These are phyloP conservation scores for Blastobotrys apis DNA, from an alignment of 1,139 yeast genomes.

Conservation along the genomic window DNA sequence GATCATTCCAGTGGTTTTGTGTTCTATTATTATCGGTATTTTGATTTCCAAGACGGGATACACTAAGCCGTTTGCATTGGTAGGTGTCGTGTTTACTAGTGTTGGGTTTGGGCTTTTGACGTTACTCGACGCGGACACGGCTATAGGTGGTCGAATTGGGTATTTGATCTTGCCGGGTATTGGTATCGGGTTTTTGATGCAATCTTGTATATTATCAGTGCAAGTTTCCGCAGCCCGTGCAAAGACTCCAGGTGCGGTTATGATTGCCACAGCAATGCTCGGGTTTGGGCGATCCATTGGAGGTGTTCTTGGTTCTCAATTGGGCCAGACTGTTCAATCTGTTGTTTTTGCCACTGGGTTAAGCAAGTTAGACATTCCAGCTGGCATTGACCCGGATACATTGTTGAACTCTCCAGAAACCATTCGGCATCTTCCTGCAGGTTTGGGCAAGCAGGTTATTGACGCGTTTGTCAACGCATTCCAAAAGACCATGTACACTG, in stretches of 20 bases:
- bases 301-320: slow-evolving; percentile 46
- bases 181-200: slow-evolving; percentile 52
- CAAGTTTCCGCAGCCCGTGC: slow-evolving; percentile 61
- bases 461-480: slow-evolving; percentile 25
- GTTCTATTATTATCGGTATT: slow-evolving; percentile 47
- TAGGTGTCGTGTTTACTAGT: slow-evolving; percentile 44
- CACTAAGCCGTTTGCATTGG: slow-evolving; percentile 47
- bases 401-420: slow-evolving; percentile 23
- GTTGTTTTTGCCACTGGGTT: slow-evolving; percentile 26
- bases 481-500: slow-evolving; percentile 23
- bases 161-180: slow-evolving; percentile 51
- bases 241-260: slow-evolving; percentile 46
- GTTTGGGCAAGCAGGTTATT: slow-evolving; percentile 17
- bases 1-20: slow-evolving; percentile 48
- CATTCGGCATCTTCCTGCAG: slow-evolving; percentile 19
- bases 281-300: slow-evolving; percentile 48
- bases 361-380: slow-evolving; percentile 14
- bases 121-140: slow-evolving; percentile 32
- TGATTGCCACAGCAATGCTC: slow-evolving; percentile 47
- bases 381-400: slow-evolving; percentile 12
- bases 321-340: slow-evolving; percentile 48
- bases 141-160: slow-evolving; percentile 42
- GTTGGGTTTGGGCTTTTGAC: slow-evolving; percentile 53
- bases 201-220: slow-evolving; percentile 47
- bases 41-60: slow-evolving; percentile 44